A percentile compares a stretch with the other conserved stretches of the same genome.
These are phyloP conservation scores for Penicillium diatomitis DNA, from an alignment of 495 filamentous ascomycete species.

Conservation along the genomic window DNA sequence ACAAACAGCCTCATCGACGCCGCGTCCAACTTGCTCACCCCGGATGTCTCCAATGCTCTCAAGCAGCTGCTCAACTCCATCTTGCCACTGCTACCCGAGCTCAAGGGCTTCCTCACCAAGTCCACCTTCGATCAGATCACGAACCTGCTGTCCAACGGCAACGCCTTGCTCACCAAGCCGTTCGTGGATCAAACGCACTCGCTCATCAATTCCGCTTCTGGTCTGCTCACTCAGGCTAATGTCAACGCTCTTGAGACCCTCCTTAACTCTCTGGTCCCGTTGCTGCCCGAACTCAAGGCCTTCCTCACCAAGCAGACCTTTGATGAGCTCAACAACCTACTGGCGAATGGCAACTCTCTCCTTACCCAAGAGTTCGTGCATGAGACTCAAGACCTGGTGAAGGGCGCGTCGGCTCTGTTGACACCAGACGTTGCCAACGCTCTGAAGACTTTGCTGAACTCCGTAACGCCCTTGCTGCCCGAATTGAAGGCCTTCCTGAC, in stretches of 20 bases:
- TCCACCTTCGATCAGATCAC: background rate
- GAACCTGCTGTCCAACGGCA: too few relatives aligned
- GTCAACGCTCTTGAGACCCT: too few relatives aligned
- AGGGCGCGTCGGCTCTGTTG: slow-evolving; percentile 5
- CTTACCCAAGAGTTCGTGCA: too few relatives aligned
- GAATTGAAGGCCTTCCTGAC: slow-evolving; percentile 20
- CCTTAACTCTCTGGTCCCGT: too few relatives aligned
- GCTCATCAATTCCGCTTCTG: too few relatives aligned
- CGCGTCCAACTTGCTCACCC: slow-evolving; percentile 27
- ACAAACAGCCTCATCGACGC: slow-evolving; percentile 12
- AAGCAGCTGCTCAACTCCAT: slow-evolving; percentile 17
- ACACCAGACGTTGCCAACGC: slow-evolving; percentile 4
- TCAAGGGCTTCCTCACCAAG: slow-evolving; percentile 2
- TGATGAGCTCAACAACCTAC: too few relatives aligned
- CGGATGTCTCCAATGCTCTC: slow-evolving; percentile 1
- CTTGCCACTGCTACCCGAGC: slow-evolving; percentile 17
- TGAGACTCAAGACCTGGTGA: slow-evolving; percentile 3
- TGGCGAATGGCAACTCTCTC: too few relatives aligned
- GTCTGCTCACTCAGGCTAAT: too few relatives aligned
- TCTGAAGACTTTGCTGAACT: slow-evolving; percentile 8
- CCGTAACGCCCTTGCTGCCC: slow-evolving; percentile 14
- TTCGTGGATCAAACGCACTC: too few relatives aligned
- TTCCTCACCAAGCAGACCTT: too few relatives aligned
- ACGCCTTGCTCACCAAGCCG: too few relatives aligned
- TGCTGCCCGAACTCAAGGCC: too few relatives aligned